Conservation (phyloP, 2,329 filamentous ascomycete genomes). For the Chaetomiaceae sp. region DNA sequence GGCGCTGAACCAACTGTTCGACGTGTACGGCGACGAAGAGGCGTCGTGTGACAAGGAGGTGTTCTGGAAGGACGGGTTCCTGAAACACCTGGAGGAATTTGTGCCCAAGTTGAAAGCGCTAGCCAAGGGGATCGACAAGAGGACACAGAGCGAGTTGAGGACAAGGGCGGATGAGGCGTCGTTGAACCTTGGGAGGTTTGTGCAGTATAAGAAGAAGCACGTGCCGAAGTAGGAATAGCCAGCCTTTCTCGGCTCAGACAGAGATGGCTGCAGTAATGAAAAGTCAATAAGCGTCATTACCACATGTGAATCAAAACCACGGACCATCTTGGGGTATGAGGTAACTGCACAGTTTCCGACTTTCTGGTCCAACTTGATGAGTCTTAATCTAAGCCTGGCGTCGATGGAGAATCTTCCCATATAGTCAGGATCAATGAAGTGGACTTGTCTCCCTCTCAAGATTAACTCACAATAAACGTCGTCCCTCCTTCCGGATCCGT, state of each 20-base stretch:
- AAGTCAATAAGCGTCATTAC: too few species aligned
- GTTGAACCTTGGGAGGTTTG: slow-evolving; percentile 57
- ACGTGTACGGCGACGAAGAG: slow-evolving; percentile 61
- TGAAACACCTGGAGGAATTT: slow-evolving; percentile 53
- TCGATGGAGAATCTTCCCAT: neutral
- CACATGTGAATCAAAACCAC: too few species aligned
- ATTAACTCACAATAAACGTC: neutral
- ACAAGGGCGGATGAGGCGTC: slow-evolving; percentile 56
- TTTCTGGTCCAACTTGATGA: neutral
- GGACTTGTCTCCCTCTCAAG: neutral
- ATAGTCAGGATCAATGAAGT: neutral
- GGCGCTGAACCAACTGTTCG: slow-evolving; percentile 62
- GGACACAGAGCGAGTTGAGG: slow-evolving; percentile 52
- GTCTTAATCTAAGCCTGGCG: neutral
- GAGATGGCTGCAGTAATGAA: too few species aligned
- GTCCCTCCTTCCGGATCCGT: neutral
- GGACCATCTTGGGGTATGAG: too few species aligned
- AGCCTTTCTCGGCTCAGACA: too few species aligned
- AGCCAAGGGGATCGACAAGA: slow-evolving; percentile 59
- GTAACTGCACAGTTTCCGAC: neutral
- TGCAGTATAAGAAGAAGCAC: slow-evolving; percentile 62
- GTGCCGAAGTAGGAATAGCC: slow-evolving; percentile 31
- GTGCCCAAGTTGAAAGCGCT: slow-evolving; percentile 52
- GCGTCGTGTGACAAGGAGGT: slow-evolving; percentile 56
- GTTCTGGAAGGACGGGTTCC: slow-evolving; percentile 59